Evolutionary conservation across 768 basidiomycete species (phyloP).

Genomic region (Leccinum longicurvipes): DNA sequence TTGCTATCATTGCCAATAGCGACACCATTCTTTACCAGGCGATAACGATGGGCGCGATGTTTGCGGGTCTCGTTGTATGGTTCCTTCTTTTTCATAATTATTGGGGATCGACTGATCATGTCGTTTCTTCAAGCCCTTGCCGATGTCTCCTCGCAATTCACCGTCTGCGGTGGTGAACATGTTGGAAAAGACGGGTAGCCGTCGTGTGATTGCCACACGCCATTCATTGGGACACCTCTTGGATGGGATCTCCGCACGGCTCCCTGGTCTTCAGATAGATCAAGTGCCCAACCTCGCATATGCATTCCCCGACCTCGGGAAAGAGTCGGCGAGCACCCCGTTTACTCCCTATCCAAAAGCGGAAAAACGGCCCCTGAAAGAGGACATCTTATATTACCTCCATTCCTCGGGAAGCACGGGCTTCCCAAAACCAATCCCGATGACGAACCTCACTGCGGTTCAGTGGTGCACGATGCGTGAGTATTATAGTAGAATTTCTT

Average conservation of each 20-base stretch:
- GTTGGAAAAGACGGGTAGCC: slow-evolving; percentile 37
- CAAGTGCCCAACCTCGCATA: slow-evolving; percentile 12
- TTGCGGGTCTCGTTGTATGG: slow-evolving; percentile 13
- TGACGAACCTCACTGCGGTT: slow-evolving; percentile 28
- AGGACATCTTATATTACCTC: slow-evolving; percentile 33
- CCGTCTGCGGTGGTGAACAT: slow-evolving; percentile 34
- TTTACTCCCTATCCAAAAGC: slow-evolving; percentile 14
- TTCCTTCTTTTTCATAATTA: too few relatives aligned
- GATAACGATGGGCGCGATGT: slow-evolving; percentile 34
- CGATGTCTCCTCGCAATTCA: slow-evolving; percentile 36
- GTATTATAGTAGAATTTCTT: background rate
- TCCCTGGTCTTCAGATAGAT: slow-evolving; percentile 17
- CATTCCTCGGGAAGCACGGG: slow-evolving; percentile 53
- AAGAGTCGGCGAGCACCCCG: background rate
- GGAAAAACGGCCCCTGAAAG: slow-evolving; percentile 1
- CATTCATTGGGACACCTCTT: slow-evolving; percentile 31
- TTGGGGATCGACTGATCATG: background rate
- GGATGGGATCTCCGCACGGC: slow-evolving; percentile 22
- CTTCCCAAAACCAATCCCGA: slow-evolving; percentile 41
- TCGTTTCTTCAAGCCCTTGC: slow-evolving; percentile 26
- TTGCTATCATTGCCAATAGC: slow-evolving; percentile 37
- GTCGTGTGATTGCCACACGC: slow-evolving; percentile 36
- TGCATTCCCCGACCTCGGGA: slow-evolving; percentile 8
- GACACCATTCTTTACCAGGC: slow-evolving; percentile 45
- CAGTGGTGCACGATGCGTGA: slow-evolving; percentile 38